Evolutionary conservation across 768 basidiomycete genomes (phyloP).

Genomic region (Lepiota brunneoincarnata): DNA sequence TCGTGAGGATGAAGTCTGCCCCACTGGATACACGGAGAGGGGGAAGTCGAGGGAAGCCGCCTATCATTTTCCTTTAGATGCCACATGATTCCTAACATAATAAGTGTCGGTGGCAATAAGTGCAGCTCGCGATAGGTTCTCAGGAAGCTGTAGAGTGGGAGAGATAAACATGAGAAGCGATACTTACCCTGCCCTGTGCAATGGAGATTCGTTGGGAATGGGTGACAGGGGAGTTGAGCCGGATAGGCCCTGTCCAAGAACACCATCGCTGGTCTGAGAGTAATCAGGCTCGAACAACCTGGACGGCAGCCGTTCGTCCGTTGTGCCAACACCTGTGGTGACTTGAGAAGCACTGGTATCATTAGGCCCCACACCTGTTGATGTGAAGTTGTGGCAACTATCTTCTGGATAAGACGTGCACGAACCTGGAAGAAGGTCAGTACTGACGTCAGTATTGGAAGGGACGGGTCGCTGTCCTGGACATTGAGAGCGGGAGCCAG

Average conservation of each 20-base stretch:
- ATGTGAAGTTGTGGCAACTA: constrained; percentile 2
- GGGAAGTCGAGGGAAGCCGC: constrained; percentile 8
- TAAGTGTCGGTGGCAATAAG: too few species aligned
- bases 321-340: background rate
- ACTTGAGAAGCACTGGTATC: background rate
- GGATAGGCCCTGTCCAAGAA: background rate
- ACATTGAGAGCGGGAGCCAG: constrained; percentile 13
- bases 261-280: too few species aligned
- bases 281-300: background rate
- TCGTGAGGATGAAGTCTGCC: constrained; percentile 11
- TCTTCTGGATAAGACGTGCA: background rate
- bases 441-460: background rate
- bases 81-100: background rate
- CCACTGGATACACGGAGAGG: constrained; percentile 3
- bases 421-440: background rate
- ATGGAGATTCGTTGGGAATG: constrained; percentile 33
- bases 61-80: background rate
- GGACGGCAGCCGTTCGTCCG: background rate
- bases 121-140: background rate
- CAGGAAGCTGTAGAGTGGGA: background rate
- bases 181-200: constrained; percentile 57
- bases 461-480: too few species aligned
- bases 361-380: constrained; percentile 17
- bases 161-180: constrained; percentile 5
- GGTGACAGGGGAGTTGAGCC: constrained; percentile 14